phyloP scores from a whole-genome alignment of 768 basidiomycete genomes.

The Trametes sanguinea region DNA sequence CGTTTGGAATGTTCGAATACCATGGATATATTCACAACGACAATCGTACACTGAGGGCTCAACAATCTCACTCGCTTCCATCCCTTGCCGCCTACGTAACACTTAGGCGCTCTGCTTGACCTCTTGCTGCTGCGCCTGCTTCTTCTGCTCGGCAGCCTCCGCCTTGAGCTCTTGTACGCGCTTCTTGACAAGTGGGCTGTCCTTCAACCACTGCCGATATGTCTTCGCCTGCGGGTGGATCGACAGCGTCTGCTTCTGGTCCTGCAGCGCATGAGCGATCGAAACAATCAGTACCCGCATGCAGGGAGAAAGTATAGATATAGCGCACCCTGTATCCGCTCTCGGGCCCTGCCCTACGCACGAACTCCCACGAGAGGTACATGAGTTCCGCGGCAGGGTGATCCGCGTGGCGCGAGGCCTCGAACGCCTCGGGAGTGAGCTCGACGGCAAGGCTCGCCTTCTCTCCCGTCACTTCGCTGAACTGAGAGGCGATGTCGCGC shows the following conservation, averaged over 20 bases:
- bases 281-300: too few species aligned
- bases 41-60: too few species aligned
- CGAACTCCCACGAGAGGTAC: slow-evolving; percentile 16
- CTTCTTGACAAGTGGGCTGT: slow-evolving; percentile 10
- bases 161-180: slow-evolving; percentile 9
- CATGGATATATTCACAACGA: too few species aligned
- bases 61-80: too few species aligned
- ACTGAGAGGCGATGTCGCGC: slow-evolving; percentile 8
- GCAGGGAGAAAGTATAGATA: neutral
- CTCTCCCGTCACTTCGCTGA: slow-evolving; percentile 16
- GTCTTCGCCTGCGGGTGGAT: slow-evolving; percentile 15
- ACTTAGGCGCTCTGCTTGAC: neutral
- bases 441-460: slow-evolving; percentile 15
- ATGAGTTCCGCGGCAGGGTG: slow-evolving; percentile 13
- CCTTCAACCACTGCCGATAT: slow-evolving; percentile 15
- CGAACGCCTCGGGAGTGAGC: slow-evolving; percentile 14
- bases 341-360: slow-evolving; percentile 1
- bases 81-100: too few species aligned
- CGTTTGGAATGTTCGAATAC: too few species aligned
- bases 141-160: neutral
- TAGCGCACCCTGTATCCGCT: slow-evolving; percentile 7
- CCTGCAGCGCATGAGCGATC: neutral
- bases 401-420: slow-evolving; percentile 8
- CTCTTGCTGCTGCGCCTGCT: neutral
- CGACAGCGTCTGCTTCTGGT: slow-evolving; percentile 11